Evolutionary conservation across 2,329 filamentous ascomycete species (phyloP).

Genomic region (Penicillium occitanis): DNA sequence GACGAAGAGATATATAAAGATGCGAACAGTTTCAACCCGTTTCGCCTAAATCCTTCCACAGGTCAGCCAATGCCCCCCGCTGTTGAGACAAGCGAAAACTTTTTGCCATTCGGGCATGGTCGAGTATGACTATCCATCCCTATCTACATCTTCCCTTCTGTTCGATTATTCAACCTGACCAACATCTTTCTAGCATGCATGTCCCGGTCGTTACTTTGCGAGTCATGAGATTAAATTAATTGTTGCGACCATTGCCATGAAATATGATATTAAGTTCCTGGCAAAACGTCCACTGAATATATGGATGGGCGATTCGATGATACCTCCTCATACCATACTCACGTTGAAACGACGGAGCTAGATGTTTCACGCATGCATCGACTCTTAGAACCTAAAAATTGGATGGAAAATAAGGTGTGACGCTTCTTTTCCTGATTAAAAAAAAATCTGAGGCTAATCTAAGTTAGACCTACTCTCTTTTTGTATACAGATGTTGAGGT

Average conservation of each 20-base stretch:
- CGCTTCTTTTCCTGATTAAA: no score
- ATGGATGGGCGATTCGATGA: slow-evolving; percentile 8
- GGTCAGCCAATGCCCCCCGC: neutral
- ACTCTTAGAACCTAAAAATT: neutral
- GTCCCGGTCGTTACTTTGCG: slow-evolving; percentile 2
- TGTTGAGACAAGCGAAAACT: slow-evolving; percentile 6
- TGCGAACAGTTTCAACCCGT: slow-evolving; percentile 1
- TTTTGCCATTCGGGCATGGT: slow-evolving; percentile 1
- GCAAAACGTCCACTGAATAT: neutral
- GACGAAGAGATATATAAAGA: slow-evolving; percentile 10
- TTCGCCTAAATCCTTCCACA: neutral
- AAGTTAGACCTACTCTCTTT: no score
- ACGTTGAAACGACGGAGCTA: neutral
- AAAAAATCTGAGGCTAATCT: no score
- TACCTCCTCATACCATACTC: slow-evolving; percentile 6
- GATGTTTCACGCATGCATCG: neutral
- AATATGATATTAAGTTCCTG: neutral
- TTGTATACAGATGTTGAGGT: no score
- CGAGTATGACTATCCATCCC: neutral
- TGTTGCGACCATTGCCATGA: neutral
- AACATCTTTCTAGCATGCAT: neutral
- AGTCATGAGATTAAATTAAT: slow-evolving; percentile 8
- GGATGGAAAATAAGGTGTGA: no score
- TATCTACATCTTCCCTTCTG: neutral
- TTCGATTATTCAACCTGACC: neutral